Base-by-base conservation (phyloP, 2,329 filamentous ascomycete genomes). In the Talaromyces sp. region DNA sequence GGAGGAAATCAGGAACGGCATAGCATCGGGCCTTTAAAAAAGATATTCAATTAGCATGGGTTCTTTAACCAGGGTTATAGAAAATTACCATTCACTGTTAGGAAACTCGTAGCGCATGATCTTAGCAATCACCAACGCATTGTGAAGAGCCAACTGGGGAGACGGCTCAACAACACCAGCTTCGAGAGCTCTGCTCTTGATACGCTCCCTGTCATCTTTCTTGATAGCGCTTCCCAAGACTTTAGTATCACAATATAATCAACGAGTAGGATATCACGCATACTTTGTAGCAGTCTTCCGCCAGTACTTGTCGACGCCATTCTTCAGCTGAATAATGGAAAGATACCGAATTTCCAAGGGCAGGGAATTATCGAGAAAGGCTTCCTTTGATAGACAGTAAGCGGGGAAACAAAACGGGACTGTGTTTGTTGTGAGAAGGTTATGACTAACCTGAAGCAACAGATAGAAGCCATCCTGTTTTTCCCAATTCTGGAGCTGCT, bases 281-380 rank as follows among this genome's bases (percentile, higher is more conserved):
- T 85, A 84, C 72, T 88, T 86, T 61, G 89, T 84, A 56, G 91
- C 86, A 36, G 90, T 90, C 72, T 83, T 91, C 71, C 95, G 85
- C 95, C 95, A 99, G 75, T 92, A 92, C 72, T 89, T 92, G 73
- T 98, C 93, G 75, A 98, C 93, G 60, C 93, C 95, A 74, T 98
- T 97, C 74, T 98, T 98, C 59, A 99, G 83, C 72, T 96, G 91
- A 67, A 98, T 96, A 62, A 98, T 86, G 59, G 93, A 90, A 11
- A 97, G 87, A 70, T 96, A 92, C 64, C 95, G 90, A 58, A 93
- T 85, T 69, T 96, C 88, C 62, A 85, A 77, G 1, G 91, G 90
- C 1, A 96, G 80, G 1, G 86, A 86, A 64, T 86, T 87, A 77
- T 96, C 90, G 65, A 96, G 83, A 73, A 93, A 97, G 39, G 92